These are phyloP conservation scores for Cladosporium colombiae DNA, from an alignment of 2,329 filamentous ascomycete genomes.

Conservation along the genomic window DNA sequence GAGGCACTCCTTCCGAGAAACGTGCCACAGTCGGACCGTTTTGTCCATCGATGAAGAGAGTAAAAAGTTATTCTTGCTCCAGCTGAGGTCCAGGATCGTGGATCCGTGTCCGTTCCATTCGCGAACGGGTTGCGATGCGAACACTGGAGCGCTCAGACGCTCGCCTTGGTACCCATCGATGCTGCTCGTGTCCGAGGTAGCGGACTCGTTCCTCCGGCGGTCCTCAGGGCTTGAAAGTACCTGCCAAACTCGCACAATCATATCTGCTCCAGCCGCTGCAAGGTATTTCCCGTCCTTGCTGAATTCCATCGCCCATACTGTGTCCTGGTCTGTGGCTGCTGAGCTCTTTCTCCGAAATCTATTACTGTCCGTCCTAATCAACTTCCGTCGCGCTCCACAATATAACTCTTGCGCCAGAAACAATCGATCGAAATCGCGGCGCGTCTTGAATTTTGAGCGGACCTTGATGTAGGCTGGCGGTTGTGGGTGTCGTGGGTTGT, in stretches of 20 bases:
- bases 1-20: constrained; percentile 79
- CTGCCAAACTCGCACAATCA: constrained; percentile 81
- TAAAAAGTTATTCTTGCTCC: constrained; percentile 99
- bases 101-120: constrained; percentile 83
- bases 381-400: constrained; percentile 24
- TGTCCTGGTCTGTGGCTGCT: constrained; percentile 41
- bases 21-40: constrained; percentile 91
- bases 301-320: constrained; percentile 91
- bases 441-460: constrained; percentile 75
- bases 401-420: constrained; percentile 89
- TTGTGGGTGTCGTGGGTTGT: constrained; percentile 82
- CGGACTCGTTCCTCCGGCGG: constrained; percentile 55
- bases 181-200: constrained; percentile 34
- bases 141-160: constrained; percentile 84
- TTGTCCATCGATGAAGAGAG: constrained; percentile 98
- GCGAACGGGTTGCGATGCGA: constrained; percentile 72
- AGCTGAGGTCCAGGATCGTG: constrained; percentile 87
- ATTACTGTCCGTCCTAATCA: constrained; percentile 26
- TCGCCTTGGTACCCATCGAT: constrained; percentile 44
- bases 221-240: constrained; percentile 83
- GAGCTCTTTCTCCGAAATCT: constrained; percentile 48
- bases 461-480: constrained; percentile 91
- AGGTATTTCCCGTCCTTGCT: constrained; percentile 89
- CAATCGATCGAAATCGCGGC: constrained; percentile 77
- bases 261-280: constrained; percentile 88